Evolutionary conservation across 345 rosid species (phyloP).

Genomic region (Pistacia atlantica): DNA sequence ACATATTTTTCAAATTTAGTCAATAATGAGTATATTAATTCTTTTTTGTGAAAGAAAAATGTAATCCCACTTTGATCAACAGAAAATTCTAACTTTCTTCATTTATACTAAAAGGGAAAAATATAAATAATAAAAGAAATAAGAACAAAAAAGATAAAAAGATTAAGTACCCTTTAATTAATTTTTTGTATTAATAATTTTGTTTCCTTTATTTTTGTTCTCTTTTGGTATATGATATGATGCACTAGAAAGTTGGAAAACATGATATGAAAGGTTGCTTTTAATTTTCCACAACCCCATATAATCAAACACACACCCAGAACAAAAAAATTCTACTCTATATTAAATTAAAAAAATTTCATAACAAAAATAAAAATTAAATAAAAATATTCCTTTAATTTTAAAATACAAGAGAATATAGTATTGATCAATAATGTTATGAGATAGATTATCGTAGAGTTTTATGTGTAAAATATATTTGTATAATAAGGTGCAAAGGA

Average conservation of each 20-base stretch:
- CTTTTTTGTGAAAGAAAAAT: too few species aligned
- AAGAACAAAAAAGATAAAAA: background rate
- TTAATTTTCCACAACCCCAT: background rate
- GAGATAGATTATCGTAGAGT: background rate
- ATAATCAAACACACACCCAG: background rate
- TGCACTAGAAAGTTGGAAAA: background rate
- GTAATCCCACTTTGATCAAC: too few species aligned
- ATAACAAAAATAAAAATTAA: too few species aligned
- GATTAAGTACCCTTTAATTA: background rate
- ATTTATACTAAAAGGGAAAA: background rate
- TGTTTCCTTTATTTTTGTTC: background rate
- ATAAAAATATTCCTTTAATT: too few species aligned
- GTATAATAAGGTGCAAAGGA: background rate
- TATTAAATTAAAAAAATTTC: too few species aligned
- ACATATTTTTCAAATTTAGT: too few species aligned
- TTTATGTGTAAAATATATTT: background rate
- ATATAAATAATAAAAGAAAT: background rate
- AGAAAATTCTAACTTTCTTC: too few species aligned
- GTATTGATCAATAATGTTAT: too few species aligned
- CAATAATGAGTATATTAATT: too few species aligned
- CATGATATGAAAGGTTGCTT: background rate
- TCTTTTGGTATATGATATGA: background rate
- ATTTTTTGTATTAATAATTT: background rate
- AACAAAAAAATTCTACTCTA: too few species aligned
- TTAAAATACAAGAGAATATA: too few species aligned